Evolutionary conservation across 306 rosid species (phyloP), one percentile per base, ranked within the genome.

Genomic region (Sesbania bispinosa): DNA sequence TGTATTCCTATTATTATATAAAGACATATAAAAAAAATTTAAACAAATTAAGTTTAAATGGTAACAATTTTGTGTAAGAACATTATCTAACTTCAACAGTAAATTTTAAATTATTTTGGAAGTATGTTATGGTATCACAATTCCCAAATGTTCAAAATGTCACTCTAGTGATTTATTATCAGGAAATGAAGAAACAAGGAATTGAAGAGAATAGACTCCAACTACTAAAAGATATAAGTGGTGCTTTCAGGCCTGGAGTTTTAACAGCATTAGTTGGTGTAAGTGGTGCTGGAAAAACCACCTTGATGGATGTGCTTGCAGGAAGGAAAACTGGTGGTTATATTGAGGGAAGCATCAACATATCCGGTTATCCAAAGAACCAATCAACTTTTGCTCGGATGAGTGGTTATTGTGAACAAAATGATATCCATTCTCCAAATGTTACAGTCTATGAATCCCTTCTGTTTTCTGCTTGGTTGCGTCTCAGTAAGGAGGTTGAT

Each of bases 211-310:
- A 55, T 16, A 63, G 74, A 14, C 87, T 85, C 18, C 83, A 80
- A 64, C 70, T 82, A 45, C 68, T 82, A 29, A 66, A 75, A 66
- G 83, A 80, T 70, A 77, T 80, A 11, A 80, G 87, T 47, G 89
- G 87, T 47, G 85, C 80, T 60, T 82, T 82, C 48, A 82, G 80
- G 36, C 89, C 89, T 2, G 83, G 87, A 65, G 73, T 82, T 33
- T 57, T 85, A 21, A 85, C 89, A 15, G 85, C 89, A 62, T 67
- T 85, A 43, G 80, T 85, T 57, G 83, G 85, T 32, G 87, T 85
- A 38, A 85, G 80, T 74, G 89, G 89, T 58, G 89, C 83, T 52
- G 85, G 89, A n/a, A 85, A 85, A 72, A 79, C 89, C 59, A 85
- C 89, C 2, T 75, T 85, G 81, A 77, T 85, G 85, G 87, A 85